Percentiles rank a stretch among this genome's conserved stretches.
Conservation (phyloP, 345 rosid genomes). For the Rhizophora mangle region DNA sequence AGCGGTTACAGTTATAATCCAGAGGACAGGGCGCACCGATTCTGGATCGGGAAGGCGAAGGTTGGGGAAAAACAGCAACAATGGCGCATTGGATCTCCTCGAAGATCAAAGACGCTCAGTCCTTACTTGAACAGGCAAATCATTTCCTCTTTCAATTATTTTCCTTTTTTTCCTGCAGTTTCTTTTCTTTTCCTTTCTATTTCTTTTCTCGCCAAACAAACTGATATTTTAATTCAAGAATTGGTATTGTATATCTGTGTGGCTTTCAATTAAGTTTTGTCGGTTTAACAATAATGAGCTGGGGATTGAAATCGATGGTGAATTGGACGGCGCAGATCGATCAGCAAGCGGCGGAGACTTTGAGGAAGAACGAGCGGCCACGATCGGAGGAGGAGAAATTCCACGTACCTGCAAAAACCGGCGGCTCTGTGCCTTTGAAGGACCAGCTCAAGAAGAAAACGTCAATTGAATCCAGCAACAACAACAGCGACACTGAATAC, state of each 20-base stretch:
- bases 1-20: too few species aligned
- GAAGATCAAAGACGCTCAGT: constrained; percentile 91
- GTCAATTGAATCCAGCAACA: constrained; percentile 11
- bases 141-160: constrained; percentile 2
- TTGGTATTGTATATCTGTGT: neutral
- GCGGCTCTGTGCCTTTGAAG: constrained; percentile 65
- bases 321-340: constrained; percentile 59
- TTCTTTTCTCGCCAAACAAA: neutral
- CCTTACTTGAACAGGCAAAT: constrained; percentile 69
- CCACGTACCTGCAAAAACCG: constrained; percentile 42
- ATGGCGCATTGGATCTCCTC: constrained; percentile 97
- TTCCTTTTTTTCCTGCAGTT: neutral
- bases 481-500: constrained; percentile 34
- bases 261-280: neutral
- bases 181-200: neutral
- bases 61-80: neutral
- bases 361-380: constrained; percentile 62
- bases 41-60: too few species aligned
- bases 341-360: constrained; percentile 93
- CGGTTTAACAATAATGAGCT: neutral
- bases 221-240: too few species aligned
- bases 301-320: constrained; percentile 7
- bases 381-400: constrained; percentile 49
- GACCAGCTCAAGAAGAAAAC: constrained; percentile 74
- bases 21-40: too few species aligned